phyloP scores from a whole-genome alignment of 2,329 filamentous ascomycete genomes.

The Aspergillus pseudoterreus region DNA sequence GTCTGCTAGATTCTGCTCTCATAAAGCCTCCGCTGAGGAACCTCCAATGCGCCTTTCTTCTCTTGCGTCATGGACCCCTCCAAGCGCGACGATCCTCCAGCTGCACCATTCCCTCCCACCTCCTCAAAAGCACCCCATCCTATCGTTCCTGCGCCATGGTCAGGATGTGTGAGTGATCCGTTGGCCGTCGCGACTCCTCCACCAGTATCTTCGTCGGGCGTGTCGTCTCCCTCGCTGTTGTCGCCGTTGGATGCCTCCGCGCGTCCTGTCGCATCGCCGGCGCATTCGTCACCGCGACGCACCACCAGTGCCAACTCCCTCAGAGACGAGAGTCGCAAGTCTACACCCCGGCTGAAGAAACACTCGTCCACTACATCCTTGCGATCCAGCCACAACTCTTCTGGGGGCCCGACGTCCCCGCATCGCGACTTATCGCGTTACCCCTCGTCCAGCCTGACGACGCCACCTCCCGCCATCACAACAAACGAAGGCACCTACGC shows the following conservation, averaged over 20 bases:
- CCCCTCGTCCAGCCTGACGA: conserved; percentile 27
- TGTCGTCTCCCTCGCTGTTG: conserved; percentile 21
- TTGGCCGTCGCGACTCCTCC: conserved; percentile 23
- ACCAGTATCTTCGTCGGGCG: conserved; percentile 22
- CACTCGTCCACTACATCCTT: conserved; percentile 36
- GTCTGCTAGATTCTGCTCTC: background rate
- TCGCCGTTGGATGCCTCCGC: conserved; percentile 21
- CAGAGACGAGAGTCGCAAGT: conserved; percentile 35
- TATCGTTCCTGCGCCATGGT: conserved; percentile 16
- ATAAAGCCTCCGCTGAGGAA: background rate
- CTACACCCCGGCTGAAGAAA: conserved; percentile 35
- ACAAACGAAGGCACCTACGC: conserved; percentile 13
- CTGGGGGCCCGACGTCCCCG: conserved; percentile 25
- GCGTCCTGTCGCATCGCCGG: conserved; percentile 16
- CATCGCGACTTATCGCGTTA: conserved; percentile 31
- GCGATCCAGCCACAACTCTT: conserved; percentile 29
- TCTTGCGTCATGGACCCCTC: conserved; percentile 30
- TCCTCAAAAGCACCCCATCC: conserved; percentile 12
- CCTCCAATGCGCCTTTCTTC: conserved; percentile 16
- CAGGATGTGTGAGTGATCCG: conserved; percentile 25
- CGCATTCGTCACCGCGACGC: conserved; percentile 22
- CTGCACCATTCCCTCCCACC: conserved; percentile 16
- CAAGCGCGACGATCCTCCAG: conserved; percentile 22
- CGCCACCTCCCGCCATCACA: conserved; percentile 20
- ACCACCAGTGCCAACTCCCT: conserved; percentile 34